Base-by-base conservation (phyloP, 2,329 filamentous ascomycete species). In the Zymoseptoria brevis region DNA sequence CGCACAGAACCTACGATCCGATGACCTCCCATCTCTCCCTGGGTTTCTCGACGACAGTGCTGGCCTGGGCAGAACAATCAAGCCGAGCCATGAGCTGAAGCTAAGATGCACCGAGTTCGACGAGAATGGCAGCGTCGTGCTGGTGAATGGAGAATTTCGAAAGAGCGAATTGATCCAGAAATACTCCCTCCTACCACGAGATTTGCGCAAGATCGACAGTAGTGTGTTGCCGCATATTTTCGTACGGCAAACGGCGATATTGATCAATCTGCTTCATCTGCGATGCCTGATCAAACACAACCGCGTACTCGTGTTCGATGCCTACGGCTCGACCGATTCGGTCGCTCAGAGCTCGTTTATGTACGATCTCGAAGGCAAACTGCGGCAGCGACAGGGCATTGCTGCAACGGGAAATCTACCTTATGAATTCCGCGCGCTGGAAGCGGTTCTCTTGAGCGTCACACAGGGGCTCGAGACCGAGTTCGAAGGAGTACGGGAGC, bases 321-420 rank as follows among this genome's bases (percentile, higher is more conserved):
- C 94, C 13, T 97, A 96, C 75, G 94, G 94, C 29, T 94, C 90
- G 49, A 92, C 90, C 60, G 90, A 95, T 67, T 95, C 91, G 0
- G 96, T 96, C 70, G 91, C 93, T 30, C 94, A 97, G 73, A 96
- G 91, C 3, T 85, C 94, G 13, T 99, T 99, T 77, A 96, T 99
- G 85, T 96, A 97, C 75, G 94, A 97, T 71, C 78, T 99, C 19
- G 91, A 97, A 73, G 90, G 90, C 11, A 96, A 96, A 72, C 79
- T 99, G 51, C 87, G 90, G 63, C 90, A 96, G 71, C 93, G 91
- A 73, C 81, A 85, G 60, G 71, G 78, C 1, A 78, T 81, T 1
- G 70, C 73, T 21, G 75, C 71, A 22, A 62, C 58, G 13, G 81
- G 83, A 8, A 83, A 84, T 2, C 80, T 99, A 4, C 90, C 94